Conservation (phyloP, 1,284 basidiomycete species). For the Bondarzewia mesenterica region DNA sequence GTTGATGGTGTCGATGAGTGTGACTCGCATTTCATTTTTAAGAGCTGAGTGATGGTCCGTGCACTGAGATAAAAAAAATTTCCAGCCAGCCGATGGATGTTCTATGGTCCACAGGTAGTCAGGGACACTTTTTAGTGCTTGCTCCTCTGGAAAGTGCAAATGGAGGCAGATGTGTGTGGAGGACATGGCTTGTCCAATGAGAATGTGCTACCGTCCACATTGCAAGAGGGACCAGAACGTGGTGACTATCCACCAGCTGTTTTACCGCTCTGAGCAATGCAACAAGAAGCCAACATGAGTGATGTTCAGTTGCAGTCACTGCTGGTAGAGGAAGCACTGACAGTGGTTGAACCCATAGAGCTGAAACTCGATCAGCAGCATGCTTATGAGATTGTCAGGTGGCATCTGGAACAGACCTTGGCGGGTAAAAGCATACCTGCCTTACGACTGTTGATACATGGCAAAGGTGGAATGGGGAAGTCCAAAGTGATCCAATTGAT, state of each 20-base stretch:
- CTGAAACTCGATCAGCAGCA: conserved; percentile 14
- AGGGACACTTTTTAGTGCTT: not conserved
- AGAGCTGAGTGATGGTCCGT: no score
- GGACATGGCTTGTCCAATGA: not conserved
- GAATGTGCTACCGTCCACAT: no score
- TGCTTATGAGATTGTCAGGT: conserved; percentile 23
- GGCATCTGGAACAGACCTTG: conserved; percentile 20
- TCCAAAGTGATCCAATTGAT: conserved; percentile 27
- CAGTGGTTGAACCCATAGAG: not conserved
- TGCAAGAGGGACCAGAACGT: no score
- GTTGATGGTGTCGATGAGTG: no score
- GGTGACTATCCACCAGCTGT: no score
- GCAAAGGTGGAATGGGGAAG: conserved; percentile 30
- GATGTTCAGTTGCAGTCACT: not conserved
- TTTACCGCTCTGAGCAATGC: no score
- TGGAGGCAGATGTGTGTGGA: not conserved
- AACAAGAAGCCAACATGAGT: not conserved
- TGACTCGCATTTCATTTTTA: no score
- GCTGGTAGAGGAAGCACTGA: not conserved
- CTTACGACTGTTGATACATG: conserved; percentile 23
- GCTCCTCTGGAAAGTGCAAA: not conserved
- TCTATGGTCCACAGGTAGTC: no score
- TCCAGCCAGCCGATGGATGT: no score
- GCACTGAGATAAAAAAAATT: no score
- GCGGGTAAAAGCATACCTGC: conserved; percentile 14